These are phyloP conservation scores for Wickerhamiella pararugosa DNA, from an alignment of 1,139 yeast species.

Conservation along the genomic window DNA sequence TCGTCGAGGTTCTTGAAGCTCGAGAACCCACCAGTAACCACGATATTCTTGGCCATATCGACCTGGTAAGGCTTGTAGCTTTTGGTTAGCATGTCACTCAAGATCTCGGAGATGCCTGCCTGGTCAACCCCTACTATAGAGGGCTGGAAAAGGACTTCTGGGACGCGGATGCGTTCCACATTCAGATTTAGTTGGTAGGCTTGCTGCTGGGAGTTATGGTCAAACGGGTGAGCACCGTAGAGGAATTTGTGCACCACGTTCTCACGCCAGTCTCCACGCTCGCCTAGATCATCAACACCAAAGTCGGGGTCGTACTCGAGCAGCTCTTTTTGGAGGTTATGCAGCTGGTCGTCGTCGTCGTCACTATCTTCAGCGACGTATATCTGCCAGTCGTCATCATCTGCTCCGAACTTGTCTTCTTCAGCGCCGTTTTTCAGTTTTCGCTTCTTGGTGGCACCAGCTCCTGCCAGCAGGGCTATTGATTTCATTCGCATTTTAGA, in stretches of 20 bases:
- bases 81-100: slow-evolving; percentile 49
- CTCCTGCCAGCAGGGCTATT: slow-evolving; percentile 74
- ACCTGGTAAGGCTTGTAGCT: slow-evolving; percentile 32
- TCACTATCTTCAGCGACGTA: slow-evolving; percentile 71
- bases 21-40: slow-evolving; percentile 79
- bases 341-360: slow-evolving; percentile 40
- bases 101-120: slow-evolving; percentile 73
- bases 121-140: slow-evolving; percentile 89
- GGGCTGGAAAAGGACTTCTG: slow-evolving; percentile 91
- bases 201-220: slow-evolving; percentile 47
- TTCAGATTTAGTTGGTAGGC: slow-evolving; percentile 84
- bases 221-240: slow-evolving; percentile 73
- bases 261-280: slow-evolving; percentile 65
- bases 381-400: slow-evolving; percentile 91
- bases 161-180: slow-evolving; percentile 79
- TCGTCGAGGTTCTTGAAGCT: slow-evolving; percentile 47
- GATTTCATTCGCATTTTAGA: slow-evolving; percentile 89
- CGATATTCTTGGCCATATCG: slow-evolving; percentile 43
- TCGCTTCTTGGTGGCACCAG: slow-evolving; percentile 21
- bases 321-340: slow-evolving; percentile 56
- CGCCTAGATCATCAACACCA: slow-evolving; percentile 62
- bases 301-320: slow-evolving; percentile 73
- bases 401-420: slow-evolving; percentile 89
- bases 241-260: slow-evolving; percentile 68
- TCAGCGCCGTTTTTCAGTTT: slow-evolving; percentile 46